A percentile compares a stretch with the other conserved stretches of the same genome.
These are phyloP conservation scores for Solanum rostratum DNA, from an alignment of 257 asterid species.

Conservation along the genomic window DNA sequence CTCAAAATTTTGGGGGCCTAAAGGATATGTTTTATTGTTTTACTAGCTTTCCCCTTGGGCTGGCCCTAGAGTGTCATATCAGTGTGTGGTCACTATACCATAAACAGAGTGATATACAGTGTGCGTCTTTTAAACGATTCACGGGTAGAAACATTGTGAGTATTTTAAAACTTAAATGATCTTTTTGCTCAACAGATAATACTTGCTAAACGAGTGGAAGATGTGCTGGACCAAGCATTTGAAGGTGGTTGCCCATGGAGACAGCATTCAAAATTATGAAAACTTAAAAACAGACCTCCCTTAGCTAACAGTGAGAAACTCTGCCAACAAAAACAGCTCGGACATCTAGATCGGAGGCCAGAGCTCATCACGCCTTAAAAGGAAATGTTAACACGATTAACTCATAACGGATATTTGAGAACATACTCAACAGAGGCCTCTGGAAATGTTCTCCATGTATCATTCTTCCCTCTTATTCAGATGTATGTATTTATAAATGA, in stretches of 20 bases:
- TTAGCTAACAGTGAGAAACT: background rate
- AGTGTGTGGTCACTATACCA: background rate
- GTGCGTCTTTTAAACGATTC: background rate
- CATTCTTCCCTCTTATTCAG: background rate
- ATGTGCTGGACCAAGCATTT: slow-evolving; percentile 90
- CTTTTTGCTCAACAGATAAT: slow-evolving; percentile 39
- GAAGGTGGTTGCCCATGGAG: slow-evolving; percentile 98
- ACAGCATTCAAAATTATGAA: slow-evolving; percentile 63
- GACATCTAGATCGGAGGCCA: background rate
- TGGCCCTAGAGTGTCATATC: background rate
- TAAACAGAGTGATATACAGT: background rate
- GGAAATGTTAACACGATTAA: background rate
- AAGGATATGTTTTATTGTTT: background rate
- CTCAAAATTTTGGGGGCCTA: background rate
- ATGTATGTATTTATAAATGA: slow-evolving; percentile 8
- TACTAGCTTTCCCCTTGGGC: background rate
- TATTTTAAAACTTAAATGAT: background rate
- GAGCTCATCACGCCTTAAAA: background rate
- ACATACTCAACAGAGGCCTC: background rate
- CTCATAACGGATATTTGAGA: background rate
- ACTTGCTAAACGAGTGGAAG: slow-evolving; percentile 89
- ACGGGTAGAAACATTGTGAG: background rate
- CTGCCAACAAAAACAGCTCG: background rate
- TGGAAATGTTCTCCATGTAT: background rate
- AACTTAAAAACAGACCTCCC: background rate